Evolutionary conservation across 768 basidiomycete genomes (phyloP).

Genomic region (Pisolithus microcarpus): DNA sequence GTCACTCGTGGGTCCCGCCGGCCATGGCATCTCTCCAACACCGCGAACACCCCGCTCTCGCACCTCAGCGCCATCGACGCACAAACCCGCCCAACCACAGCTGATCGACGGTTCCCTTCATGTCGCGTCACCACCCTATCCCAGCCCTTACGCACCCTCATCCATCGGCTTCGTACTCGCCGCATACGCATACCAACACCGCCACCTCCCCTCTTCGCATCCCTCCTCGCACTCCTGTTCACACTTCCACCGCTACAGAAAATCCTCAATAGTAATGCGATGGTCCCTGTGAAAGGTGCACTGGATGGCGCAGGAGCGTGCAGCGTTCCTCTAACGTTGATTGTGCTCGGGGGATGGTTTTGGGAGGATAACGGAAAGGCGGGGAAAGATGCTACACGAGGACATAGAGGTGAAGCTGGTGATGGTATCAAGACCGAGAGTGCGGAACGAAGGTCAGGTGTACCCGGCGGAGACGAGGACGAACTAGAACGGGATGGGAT

Average conservation of each 20-base stretch:
- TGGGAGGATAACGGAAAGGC: conserved; percentile 33
- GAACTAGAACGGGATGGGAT: too few relatives aligned
- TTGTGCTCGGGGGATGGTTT: conserved; percentile 93
- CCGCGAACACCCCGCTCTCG: neutral
- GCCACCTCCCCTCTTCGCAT: conserved; percentile 81
- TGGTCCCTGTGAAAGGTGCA: conserved; percentile 63
- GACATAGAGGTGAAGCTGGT: neutral
- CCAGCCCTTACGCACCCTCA: too few relatives aligned
- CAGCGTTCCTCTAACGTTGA: conserved; percentile 80
- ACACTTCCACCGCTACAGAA: conserved; percentile 76
- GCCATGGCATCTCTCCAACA: conserved; percentile 18
- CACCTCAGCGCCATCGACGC: neutral
- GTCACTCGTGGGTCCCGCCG: conserved; percentile 21
- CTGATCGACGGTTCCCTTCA: too few relatives aligned
- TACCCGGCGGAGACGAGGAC: too few relatives aligned
- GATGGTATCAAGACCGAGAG: neutral
- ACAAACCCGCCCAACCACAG: too few relatives aligned
- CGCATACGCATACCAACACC: conserved; percentile 32
- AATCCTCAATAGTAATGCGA: conserved; percentile 47
- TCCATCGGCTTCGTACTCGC: too few relatives aligned
- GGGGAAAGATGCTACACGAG: neutral
- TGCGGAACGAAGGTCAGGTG: too few relatives aligned
- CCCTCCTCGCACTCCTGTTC: conserved; percentile 65
- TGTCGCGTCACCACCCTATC: too few relatives aligned
- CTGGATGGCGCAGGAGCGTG: conserved; percentile 64